Evolutionary conservation across 1,284 basidiomycete genomes (phyloP).

Genomic region (Puccinia horiana): DNA sequence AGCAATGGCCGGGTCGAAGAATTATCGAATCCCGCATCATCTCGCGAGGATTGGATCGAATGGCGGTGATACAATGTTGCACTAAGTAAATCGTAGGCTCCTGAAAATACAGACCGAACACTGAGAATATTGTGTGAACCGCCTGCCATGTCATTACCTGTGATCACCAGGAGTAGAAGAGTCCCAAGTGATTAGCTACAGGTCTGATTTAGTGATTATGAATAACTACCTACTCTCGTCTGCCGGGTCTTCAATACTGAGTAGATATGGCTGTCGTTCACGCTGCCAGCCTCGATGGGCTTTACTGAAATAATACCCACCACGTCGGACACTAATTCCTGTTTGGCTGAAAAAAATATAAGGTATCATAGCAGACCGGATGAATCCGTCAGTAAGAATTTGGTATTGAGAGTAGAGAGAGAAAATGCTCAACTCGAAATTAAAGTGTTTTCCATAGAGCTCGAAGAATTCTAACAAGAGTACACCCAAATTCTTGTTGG

Average conservation of each 20-base stretch:
- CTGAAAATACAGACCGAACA: slow-evolving; percentile 78
- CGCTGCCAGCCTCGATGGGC: slow-evolving; percentile 75
- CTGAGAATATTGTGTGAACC: slow-evolving; percentile 81
- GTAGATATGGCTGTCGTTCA: slow-evolving; percentile 65
- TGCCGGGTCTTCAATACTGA: slow-evolving; percentile 93
- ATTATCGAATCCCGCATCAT: neutral
- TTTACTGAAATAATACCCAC: slow-evolving; percentile 83
- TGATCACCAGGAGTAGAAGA: slow-evolving; percentile 20
- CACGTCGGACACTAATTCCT: slow-evolving; percentile 83
- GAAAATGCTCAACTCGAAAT: slow-evolving; percentile 70
- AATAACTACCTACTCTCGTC: slow-evolving; percentile 67
- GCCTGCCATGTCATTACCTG: slow-evolving; percentile 88
- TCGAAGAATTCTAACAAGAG: slow-evolving; percentile 95
- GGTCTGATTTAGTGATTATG: slow-evolving; percentile 36
- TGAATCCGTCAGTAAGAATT: no score
- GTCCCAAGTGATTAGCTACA: slow-evolving; percentile 18
- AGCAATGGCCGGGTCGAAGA: slow-evolving; percentile 1
- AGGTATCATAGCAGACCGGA: no score
- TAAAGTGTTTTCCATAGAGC: slow-evolving; percentile 88
- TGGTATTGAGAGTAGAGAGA: neutral
- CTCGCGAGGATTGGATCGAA: slow-evolving; percentile 34
- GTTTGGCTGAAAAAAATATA: slow-evolving; percentile 37
- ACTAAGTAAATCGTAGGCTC: slow-evolving; percentile 81
- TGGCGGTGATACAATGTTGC: slow-evolving; percentile 65
- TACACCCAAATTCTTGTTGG: slow-evolving; percentile 82